Conservation (phyloP, 2,329 filamentous ascomycete genomes). For the Penicillium sp. region DNA sequence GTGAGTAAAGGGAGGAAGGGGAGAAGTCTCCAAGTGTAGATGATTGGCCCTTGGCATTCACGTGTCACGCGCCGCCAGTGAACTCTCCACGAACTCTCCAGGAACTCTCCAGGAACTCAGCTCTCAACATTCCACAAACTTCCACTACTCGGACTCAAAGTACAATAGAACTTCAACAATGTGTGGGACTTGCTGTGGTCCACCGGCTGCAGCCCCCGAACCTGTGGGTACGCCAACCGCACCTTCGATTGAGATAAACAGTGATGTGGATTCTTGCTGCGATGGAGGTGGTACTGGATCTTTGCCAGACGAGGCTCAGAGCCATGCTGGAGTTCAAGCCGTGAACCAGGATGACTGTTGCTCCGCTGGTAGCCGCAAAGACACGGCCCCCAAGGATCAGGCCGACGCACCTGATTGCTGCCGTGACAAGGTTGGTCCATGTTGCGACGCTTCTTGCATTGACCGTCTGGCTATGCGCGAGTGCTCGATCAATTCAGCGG, state of each 20-base stretch:
- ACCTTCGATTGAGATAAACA: constrained; percentile 3
- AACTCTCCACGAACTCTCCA: too few species aligned
- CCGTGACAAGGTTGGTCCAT: constrained; percentile 41
- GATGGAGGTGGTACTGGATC: neutral
- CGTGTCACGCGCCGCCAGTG: neutral
- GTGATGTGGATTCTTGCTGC: neutral
- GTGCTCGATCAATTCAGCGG: constrained; percentile 24
- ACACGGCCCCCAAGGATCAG: neutral
- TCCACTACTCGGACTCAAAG: neutral
- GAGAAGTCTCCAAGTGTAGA: too few species aligned
- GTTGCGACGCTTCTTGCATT: constrained; percentile 48
- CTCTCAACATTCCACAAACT: neutral
- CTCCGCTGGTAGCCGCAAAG: neutral
- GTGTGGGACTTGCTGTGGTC: neutral
- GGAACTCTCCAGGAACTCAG: too few species aligned
- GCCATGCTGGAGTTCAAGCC: neutral
- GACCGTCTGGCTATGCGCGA: constrained; percentile 49
- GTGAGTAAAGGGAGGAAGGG: too few species aligned
- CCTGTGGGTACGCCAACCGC: constrained; percentile 1
- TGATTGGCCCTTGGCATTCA: neutral
- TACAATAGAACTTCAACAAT: neutral
- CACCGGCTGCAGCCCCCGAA: constrained; percentile 1
- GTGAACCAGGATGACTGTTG: neutral
- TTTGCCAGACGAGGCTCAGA: neutral
- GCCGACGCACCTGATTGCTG: constrained; percentile 4